A percentile compares a stretch with the other conserved stretches of the same genome.
Conservation (phyloP, 257 asterid genomes). For the Penstemon eatonii region DNA sequence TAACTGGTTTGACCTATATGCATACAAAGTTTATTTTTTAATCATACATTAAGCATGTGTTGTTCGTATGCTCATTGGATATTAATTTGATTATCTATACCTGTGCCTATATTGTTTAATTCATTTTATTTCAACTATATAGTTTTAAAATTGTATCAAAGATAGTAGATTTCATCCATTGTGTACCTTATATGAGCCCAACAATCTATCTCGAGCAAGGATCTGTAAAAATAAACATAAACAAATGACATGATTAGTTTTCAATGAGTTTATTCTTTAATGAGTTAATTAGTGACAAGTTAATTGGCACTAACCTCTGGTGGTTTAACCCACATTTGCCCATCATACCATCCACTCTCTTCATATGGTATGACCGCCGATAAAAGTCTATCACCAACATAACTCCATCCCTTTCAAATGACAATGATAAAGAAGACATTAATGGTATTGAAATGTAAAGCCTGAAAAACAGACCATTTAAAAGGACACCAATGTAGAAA, state of each 20-base stretch:
- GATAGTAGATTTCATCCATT: conserved; percentile 19
- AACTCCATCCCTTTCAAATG: conserved; percentile 79
- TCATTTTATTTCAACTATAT: neutral
- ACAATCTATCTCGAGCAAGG: conserved; percentile 80
- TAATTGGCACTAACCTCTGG: conserved; percentile 64
- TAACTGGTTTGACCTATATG: conserved; percentile 81
- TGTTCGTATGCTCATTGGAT: neutral
- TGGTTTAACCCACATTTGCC: conserved; percentile 97
- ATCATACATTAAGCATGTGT: neutral
- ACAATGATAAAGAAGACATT: too few relatives aligned
- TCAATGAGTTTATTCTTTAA: neutral
- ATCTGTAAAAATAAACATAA: conserved; percentile 45
- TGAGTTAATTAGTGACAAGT: neutral
- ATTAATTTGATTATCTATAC: neutral
- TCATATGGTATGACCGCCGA: conserved; percentile 89
- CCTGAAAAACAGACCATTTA: too few relatives aligned
- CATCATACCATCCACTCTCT: conserved; percentile 94
- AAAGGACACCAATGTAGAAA: too few relatives aligned
- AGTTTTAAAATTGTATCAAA: conserved; percentile 11
- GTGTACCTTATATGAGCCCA: conserved; percentile 83
- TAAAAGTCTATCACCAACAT: conserved; percentile 83
- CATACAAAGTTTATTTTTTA: conserved; percentile 22
- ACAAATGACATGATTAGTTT: neutral
- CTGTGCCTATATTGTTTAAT: neutral
- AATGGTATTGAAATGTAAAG: too few relatives aligned